phyloP scores from a whole-genome alignment of 2,329 filamentous ascomycete genomes.

The Colletotrichum plurivorum region DNA sequence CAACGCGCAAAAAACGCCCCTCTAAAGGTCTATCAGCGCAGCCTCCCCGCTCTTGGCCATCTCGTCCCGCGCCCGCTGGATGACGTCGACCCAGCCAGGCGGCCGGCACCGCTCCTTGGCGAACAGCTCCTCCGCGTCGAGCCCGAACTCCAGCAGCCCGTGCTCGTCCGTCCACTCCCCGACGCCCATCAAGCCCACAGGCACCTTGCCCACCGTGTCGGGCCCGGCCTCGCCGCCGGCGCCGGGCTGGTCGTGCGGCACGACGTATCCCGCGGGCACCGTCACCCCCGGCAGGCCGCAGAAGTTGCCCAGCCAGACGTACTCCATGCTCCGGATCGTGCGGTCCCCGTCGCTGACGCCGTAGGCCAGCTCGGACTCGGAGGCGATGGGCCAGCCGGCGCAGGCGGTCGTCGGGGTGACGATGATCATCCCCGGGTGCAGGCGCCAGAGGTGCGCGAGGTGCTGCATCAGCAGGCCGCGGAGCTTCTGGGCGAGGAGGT shows the following conservation, averaged over 20 bases:
- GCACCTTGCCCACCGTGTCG: slow-evolving; percentile 57
- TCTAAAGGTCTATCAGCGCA: slow-evolving; percentile 37
- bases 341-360: slow-evolving; percentile 63
- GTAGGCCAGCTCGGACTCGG: slow-evolving; percentile 52
- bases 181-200: slow-evolving; percentile 68
- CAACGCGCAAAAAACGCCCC: too few relatives aligned
- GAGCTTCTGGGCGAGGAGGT: slow-evolving; percentile 78
- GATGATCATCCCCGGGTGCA: slow-evolving; percentile 78
- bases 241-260: slow-evolving; percentile 50
- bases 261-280: slow-evolving; percentile 61
- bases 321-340: slow-evolving; percentile 63
- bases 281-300: slow-evolving; percentile 63
- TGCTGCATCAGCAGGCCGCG: slow-evolving; percentile 80
- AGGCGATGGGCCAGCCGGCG: slow-evolving; percentile 60
- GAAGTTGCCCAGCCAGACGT: slow-evolving; percentile 66
- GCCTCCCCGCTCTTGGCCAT: slow-evolving; percentile 38
- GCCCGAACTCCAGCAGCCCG: slow-evolving; percentile 62
- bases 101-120: slow-evolving; percentile 51
- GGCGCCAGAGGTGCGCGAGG: slow-evolving; percentile 75
- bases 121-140: slow-evolving; percentile 60
- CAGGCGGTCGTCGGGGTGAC: slow-evolving; percentile 76
- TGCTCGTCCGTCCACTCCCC: slow-evolving; percentile 69
- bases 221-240: slow-evolving; percentile 50
- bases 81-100: slow-evolving; percentile 61
- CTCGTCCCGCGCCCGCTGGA: slow-evolving; percentile 50